Evolutionary conservation across 495 filamentous ascomycete species (phyloP).

Genomic region (Xylaria bambusicola): DNA sequence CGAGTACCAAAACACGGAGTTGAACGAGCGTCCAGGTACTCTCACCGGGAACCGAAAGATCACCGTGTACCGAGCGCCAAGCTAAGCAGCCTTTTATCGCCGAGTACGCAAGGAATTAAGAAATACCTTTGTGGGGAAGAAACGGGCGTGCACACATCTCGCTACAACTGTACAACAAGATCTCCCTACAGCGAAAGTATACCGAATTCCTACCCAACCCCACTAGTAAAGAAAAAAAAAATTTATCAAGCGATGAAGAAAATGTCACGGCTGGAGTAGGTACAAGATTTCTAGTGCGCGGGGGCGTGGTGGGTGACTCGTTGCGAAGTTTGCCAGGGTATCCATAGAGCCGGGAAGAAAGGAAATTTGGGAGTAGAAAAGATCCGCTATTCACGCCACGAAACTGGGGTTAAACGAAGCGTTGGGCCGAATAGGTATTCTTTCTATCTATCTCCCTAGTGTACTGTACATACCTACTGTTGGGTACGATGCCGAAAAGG

Average conservation of each 20-base stretch:
- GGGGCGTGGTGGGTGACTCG: neutral
- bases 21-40: no score
- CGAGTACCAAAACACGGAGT: no score
- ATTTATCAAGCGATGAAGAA: neutral
- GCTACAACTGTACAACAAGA: no score
- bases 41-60: no score
- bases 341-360: conserved; percentile 8
- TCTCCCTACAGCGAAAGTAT: no score
- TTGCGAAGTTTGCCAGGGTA: neutral
- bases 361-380: neutral
- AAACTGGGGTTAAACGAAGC: neutral
- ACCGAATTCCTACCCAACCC: no score
- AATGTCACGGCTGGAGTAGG: neutral
- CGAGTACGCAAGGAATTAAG: conserved; percentile 4
- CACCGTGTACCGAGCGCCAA: no score
- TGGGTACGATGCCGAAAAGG: no score
- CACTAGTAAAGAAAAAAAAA: neutral
- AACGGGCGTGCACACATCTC: no score
- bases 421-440: no score
- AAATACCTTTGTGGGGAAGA: conserved; percentile 7
- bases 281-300: neutral
- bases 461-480: no score
- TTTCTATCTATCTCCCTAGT: no score
- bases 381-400: neutral
- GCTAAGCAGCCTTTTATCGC: neutral